phyloP scores from a whole-genome alignment of 371 early-diverging fungal species.

The Apophysomyces sp. region DNA sequence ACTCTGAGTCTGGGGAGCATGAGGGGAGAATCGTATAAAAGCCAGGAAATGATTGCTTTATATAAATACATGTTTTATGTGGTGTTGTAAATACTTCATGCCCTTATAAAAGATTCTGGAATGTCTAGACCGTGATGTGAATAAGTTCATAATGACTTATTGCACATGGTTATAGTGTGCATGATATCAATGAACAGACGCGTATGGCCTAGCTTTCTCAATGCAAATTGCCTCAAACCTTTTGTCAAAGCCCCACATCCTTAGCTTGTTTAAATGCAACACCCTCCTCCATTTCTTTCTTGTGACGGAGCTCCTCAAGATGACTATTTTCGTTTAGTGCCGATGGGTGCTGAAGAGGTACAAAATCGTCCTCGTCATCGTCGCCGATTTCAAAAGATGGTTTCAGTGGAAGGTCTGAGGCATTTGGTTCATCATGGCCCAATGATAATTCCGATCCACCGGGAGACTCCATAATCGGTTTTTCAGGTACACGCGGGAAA shows the following conservation, averaged over 20 bases:
- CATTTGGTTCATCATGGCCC: background rate
- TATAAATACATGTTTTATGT: too few species aligned
- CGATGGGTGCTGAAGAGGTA: slow-evolving; percentile 9
- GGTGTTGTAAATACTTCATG: too few species aligned
- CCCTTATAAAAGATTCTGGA: too few species aligned
- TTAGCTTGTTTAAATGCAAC: background rate
- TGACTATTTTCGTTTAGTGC: background rate
- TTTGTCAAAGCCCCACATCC: background rate
- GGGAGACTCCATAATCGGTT: background rate
- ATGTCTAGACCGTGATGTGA: too few species aligned
- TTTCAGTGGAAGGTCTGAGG: slow-evolving; percentile 5
- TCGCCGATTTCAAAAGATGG: slow-evolving; percentile 55
- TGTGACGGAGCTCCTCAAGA: background rate
- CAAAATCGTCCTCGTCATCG: slow-evolving; percentile 50
- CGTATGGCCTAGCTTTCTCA: background rate
- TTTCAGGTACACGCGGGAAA: slow-evolving; percentile 1
- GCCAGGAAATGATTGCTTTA: too few species aligned
- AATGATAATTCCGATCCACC: background rate
- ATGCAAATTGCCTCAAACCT: background rate
- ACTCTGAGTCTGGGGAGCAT: too few species aligned
- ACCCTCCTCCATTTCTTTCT: background rate
- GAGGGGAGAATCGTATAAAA: too few species aligned
- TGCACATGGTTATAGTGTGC: background rate
- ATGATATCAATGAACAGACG: background rate
- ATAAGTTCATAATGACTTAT: too few species aligned